These are phyloP conservation scores for Aschersonia sp. DNA, from an alignment of 2,329 filamentous ascomycete genomes.

Conservation along the genomic window DNA sequence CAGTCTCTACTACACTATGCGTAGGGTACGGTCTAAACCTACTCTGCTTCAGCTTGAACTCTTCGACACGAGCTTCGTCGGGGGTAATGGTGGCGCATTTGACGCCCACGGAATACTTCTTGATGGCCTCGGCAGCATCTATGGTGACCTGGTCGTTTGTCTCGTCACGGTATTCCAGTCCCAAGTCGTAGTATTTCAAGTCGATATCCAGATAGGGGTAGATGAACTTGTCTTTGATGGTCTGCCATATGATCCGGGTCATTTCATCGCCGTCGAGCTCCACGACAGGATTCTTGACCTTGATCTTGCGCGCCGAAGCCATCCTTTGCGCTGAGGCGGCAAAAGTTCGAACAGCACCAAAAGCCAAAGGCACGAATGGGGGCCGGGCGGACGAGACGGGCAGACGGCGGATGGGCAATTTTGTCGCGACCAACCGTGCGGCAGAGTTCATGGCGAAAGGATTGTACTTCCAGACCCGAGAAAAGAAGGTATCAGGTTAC, in stretches of 20 bases:
- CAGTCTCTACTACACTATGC: background rate
- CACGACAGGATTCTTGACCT: constrained; percentile 98
- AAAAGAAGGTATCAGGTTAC: too few species aligned
- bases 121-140: constrained; percentile 92
- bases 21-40: constrained; percentile 16
- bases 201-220: constrained; percentile 91
- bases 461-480: background rate
- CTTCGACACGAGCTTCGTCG: constrained; percentile 89
- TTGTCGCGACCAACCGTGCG: constrained; percentile 14
- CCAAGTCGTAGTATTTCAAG: constrained; percentile 95
- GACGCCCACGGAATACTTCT: constrained; percentile 97
- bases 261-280: constrained; percentile 93
- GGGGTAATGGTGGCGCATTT: constrained; percentile 99
- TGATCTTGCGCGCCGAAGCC: constrained; percentile 67
- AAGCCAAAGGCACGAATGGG: constrained; percentile 26
- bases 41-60: constrained; percentile 99
- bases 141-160: constrained; percentile 93
- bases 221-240: constrained; percentile 99
- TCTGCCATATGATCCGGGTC: constrained; percentile 98
- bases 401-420: constrained; percentile 14
- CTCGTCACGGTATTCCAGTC: constrained; percentile 86
- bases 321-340: constrained; percentile 57
- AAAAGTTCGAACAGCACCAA: constrained; percentile 21
- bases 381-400: constrained; percentile 12
- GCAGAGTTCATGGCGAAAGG: constrained; percentile 12